phyloP scores from a whole-genome alignment of 1,139 yeast species.

The Maudiozyma humilis region DNA sequence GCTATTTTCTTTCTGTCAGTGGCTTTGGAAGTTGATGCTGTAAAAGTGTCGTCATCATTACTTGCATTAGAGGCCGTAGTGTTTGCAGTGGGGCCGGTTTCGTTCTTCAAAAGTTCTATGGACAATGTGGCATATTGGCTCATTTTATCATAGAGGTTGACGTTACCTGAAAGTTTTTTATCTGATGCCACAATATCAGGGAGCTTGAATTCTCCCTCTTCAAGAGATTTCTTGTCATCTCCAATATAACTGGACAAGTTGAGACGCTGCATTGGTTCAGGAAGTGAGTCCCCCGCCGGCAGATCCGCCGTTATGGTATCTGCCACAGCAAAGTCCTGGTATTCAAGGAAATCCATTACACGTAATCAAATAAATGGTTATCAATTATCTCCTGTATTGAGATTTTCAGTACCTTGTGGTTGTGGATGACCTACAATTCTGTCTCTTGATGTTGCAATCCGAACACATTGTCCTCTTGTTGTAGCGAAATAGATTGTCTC shows the following conservation, averaged over 20 bases:
- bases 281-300: conserved; percentile 7
- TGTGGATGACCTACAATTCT: no score
- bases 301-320: conserved; percentile 11
- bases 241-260: conserved; percentile 12
- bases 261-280: conserved; percentile 13
- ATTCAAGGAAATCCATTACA: conserved; percentile 29
- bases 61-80: not conserved
- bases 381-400: no score
- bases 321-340: conserved; percentile 21
- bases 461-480: no score
- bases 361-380: no score
- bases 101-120: conserved; percentile 10
- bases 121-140: conserved; percentile 19
- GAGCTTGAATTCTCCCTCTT: conserved; percentile 9
- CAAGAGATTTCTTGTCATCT: conserved; percentile 1
- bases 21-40: not conserved
- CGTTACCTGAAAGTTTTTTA: conserved; percentile 5
- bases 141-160: conserved; percentile 21
- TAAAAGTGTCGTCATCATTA: not conserved
- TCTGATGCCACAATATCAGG: conserved; percentile 7
- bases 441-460: no score
- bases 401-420: no score
- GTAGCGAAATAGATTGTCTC: no score
- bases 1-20: conserved; percentile 1
- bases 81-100: not conserved